phyloP scores from a whole-genome alignment of 1,284 basidiomycete species.

The Xerocomus nothofagi region DNA sequence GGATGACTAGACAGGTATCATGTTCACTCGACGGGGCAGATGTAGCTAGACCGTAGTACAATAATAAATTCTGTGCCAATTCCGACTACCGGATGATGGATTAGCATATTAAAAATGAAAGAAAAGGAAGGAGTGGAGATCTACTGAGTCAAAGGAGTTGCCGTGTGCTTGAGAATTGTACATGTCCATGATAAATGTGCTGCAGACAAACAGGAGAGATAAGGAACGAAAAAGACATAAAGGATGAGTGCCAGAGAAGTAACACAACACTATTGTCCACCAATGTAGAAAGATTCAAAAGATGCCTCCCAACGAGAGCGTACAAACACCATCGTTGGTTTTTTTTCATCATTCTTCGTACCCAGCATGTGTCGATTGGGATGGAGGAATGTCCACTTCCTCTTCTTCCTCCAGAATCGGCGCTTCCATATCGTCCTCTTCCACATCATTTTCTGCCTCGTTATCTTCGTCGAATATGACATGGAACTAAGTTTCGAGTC shows the following conservation, averaged over 20 bases:
- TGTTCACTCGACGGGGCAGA: slow-evolving; percentile 7
- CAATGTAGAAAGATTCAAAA: slow-evolving; percentile 10
- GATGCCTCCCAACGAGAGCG: slow-evolving; percentile 8
- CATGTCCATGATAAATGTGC: slow-evolving; percentile 36
- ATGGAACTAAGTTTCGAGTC: slow-evolving; percentile 39
- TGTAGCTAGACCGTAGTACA: slow-evolving; percentile 27
- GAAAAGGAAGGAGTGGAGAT: neutral
- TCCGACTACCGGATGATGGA: slow-evolving; percentile 23
- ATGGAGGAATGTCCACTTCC: slow-evolving; percentile 37
- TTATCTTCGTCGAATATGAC: slow-evolving; percentile 51
- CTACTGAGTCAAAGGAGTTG: slow-evolving; percentile 7
- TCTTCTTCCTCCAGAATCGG: slow-evolving; percentile 52
- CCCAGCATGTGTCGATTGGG: slow-evolving; percentile 23
- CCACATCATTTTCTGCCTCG: slow-evolving; percentile 43
- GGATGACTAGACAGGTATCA: slow-evolving; percentile 47
- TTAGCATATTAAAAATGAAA: slow-evolving; percentile 7
- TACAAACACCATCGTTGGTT: slow-evolving; percentile 10
- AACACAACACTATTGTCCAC: slow-evolving; percentile 29
- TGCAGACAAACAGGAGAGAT: slow-evolving; percentile 8
- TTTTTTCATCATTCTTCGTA: slow-evolving; percentile 27
- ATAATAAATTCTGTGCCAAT: slow-evolving; percentile 30
- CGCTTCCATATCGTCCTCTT: slow-evolving; percentile 47
- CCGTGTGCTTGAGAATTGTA: slow-evolving; percentile 16
- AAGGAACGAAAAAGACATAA: neutral
- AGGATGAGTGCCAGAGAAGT: slow-evolving; percentile 6